phyloP scores from a whole-genome alignment of 305 asterid genomes.

The Fraxinus ornus region DNA sequence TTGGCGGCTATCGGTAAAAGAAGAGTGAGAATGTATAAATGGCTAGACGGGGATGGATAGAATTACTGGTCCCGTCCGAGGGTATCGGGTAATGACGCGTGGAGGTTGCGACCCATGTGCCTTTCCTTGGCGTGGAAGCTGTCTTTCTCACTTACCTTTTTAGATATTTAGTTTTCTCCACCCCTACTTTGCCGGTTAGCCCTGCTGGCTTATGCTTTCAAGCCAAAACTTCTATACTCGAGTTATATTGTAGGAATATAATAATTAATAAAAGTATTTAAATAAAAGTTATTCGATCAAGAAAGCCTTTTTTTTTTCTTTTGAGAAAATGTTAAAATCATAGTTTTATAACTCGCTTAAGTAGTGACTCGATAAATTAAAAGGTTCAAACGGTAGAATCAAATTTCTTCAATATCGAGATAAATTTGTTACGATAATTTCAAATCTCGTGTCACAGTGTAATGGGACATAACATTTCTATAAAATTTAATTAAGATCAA shows the following conservation, averaged over 20 bases:
- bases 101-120: slow-evolving; percentile 30
- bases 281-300: not conserved
- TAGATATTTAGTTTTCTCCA: not conserved
- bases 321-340: not conserved
- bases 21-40: not conserved
- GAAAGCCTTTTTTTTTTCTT: not conserved
- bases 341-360: not conserved
- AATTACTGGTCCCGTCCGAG: slow-evolving; percentile 10
- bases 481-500: not conserved
- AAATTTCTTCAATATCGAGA: not conserved
- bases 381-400: not conserved
- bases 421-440: not conserved
- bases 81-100: slow-evolving; percentile 30
- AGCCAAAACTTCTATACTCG: not conserved
- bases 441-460: not conserved
- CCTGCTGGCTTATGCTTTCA: not conserved
- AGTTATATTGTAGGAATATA: not conserved
- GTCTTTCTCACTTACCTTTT: not conserved
- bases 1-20: slow-evolving; percentile 19
- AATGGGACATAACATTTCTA: not conserved
- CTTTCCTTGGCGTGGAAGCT: slow-evolving; percentile 24
- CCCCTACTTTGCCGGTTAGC: not conserved
- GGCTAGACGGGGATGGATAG: slow-evolving; percentile 4
- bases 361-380: not conserved
- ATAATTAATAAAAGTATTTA: not conserved